These are phyloP conservation scores for Clonostachys byssicola DNA, from an alignment of 2,329 filamentous ascomycete species.

Conservation along the genomic window DNA sequence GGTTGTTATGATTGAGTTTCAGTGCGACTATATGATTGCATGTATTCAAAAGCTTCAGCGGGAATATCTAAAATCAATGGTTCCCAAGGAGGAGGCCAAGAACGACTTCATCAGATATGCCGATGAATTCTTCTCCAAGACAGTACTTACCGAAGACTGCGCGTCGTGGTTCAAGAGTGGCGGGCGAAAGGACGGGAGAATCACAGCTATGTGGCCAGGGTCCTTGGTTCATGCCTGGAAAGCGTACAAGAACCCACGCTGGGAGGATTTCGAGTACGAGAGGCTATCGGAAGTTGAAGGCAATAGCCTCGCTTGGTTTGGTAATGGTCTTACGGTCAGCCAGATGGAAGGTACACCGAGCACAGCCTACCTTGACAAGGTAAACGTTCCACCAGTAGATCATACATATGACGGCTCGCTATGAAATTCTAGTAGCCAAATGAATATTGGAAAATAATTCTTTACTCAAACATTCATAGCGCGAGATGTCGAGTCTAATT, in stretches of 20 bases:
- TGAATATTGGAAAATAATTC: no score
- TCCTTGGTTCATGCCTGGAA: neutral
- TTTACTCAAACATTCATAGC: no score
- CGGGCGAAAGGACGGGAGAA: neutral
- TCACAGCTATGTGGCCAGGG: neutral
- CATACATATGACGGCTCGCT: no score
- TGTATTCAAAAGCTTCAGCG: slow-evolving; percentile 42
- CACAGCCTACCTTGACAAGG: neutral
- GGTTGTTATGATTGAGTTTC: slow-evolving; percentile 45
- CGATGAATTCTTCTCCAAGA: slow-evolving; percentile 46
- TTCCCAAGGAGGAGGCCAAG: slow-evolving; percentile 25
- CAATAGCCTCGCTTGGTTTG: neutral
- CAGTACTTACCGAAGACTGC: slow-evolving; percentile 8
- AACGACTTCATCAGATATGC: slow-evolving; percentile 44
- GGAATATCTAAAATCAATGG: slow-evolving; percentile 25
- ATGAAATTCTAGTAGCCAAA: no score
- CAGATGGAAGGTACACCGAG: neutral
- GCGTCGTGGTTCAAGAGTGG: neutral
- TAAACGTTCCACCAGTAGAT: neutral
- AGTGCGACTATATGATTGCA: slow-evolving; percentile 44
- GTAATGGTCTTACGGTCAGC: neutral
- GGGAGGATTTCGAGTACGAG: neutral
- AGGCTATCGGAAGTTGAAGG: neutral
- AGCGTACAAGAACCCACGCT: neutral
- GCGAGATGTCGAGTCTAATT: no score